Base-by-base conservation (phyloP, 106 monocot species). In the Narthecium ossifragum region DNA sequence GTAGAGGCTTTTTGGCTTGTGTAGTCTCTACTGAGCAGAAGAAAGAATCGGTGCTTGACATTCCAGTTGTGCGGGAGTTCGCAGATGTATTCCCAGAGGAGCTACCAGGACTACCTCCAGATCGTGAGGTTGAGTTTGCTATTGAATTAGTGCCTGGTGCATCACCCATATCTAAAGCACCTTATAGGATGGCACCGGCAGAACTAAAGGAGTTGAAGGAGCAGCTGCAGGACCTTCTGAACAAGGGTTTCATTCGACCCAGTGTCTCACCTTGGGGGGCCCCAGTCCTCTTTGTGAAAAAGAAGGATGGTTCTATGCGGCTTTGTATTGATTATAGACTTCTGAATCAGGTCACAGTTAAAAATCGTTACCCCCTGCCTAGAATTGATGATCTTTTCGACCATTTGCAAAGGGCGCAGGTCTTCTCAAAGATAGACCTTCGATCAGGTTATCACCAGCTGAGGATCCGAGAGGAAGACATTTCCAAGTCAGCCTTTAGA, bases 361-460 rank as follows among this genome's bases (percentile, higher is more conserved):
- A 61, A 53, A 61, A 70, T 20, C 38, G 45, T 2, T 70, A 61
- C 15, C 40, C 52, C 2, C 18, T 53, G 2, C 52, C 41, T 40
- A 3, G 39, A 1, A 61, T 61, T 5, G 40, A 62, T 23, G 53
- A 70, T 14, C 8, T 70, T 1, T 41, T 70, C 32, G 61, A 70
- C 17, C 39, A 59, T 1, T 11, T 59, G 4, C 5, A 57, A 7
- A 22, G 57, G 14, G 12, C 27, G 9, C 1, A 14, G 2, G 5
- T 26, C 1, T 39, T 38, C 12, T 38, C 37, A 6, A 38, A 38
- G 37, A 27, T 59, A 14, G 24, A 59, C 26, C 27, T 59, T 2
- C 11, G 25, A 14, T 59, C 26, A 0, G 6, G 40, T 4, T 59
- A 40, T 8, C 25, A 59, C 17, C 38, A 59, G 8, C 26, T 59